These are phyloP conservation scores for Erysiphe pulchra DNA, from an alignment of 2,329 filamentous ascomycete genomes.

Conservation along the genomic window DNA sequence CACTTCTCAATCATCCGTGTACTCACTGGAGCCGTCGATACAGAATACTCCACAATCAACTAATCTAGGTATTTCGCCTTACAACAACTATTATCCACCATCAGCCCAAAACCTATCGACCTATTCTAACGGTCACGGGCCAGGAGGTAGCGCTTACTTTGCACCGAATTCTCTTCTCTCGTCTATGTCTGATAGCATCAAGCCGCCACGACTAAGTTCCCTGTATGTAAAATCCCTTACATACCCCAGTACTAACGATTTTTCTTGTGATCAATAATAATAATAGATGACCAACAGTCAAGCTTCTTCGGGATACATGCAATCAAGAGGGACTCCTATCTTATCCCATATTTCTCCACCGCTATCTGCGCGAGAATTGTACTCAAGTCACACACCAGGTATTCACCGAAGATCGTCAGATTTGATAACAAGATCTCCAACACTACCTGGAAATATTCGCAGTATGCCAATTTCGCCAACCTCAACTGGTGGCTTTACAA, in stretches of 20 bases:
- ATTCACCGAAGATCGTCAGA: slow-evolving; percentile 10
- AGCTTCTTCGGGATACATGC: slow-evolving; percentile 11
- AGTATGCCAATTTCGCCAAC: slow-evolving; percentile 13
- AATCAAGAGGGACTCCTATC: slow-evolving; percentile 9
- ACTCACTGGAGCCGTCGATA: slow-evolving; percentile 11
- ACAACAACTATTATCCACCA: slow-evolving; percentile 10
- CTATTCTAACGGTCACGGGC: slow-evolving; percentile 7
- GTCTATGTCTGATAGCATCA: slow-evolving; percentile 13
- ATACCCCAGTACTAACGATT: neutral
- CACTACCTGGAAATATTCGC: slow-evolving; percentile 6
- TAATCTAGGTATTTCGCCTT: slow-evolving; percentile 10
- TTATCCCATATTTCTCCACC: slow-evolving; percentile 12
- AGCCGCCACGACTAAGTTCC: slow-evolving; percentile 11
- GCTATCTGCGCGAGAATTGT: slow-evolving; percentile 11
- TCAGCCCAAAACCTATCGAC: slow-evolving; percentile 10
- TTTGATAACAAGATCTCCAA: slow-evolving; percentile 12
- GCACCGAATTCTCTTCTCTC: slow-evolving; percentile 9
- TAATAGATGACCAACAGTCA: slow-evolving; percentile 9
- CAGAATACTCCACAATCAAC: slow-evolving; percentile 10
- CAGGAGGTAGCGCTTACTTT: slow-evolving; percentile 9
- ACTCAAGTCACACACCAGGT: slow-evolving; percentile 11
- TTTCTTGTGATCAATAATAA: slow-evolving; percentile 8
- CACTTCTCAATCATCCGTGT: slow-evolving; percentile 13
- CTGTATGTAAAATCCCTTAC: slow-evolving; percentile 8
- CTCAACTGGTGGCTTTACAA: slow-evolving; percentile 12